Percentiles rank a stretch among this genome's conserved stretches.
phyloP scores from a whole-genome alignment of 140 eudicot genomes.

The Artemisia princeps region DNA sequence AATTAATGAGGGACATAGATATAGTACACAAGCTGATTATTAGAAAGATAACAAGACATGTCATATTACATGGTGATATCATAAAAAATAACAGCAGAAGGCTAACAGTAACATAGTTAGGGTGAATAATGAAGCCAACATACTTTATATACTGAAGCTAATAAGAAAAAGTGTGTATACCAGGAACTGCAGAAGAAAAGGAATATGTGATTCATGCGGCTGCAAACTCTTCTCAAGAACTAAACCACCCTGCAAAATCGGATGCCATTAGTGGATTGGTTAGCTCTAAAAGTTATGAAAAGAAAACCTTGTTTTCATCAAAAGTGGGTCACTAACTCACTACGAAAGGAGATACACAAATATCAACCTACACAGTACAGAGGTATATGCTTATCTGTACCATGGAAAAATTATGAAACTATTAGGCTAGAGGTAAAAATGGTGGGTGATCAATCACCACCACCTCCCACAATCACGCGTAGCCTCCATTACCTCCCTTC shows the following conservation, averaged over 20 bases:
- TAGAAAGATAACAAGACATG: slow-evolving; percentile 5
- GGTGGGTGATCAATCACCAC: too few relatives aligned
- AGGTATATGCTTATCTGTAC: too few relatives aligned
- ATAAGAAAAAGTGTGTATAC: slow-evolving; percentile 34
- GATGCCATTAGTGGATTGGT: slow-evolving; percentile 20
- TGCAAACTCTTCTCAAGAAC: slow-evolving; percentile 68
- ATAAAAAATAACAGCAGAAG: not conserved
- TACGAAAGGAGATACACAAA: not conserved
- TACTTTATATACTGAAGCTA: slow-evolving; percentile 7
- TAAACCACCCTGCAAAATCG: slow-evolving; percentile 57
- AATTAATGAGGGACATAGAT: not conserved
- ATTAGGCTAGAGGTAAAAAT: too few relatives aligned
- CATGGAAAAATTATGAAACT: too few relatives aligned
- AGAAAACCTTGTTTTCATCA: not conserved
- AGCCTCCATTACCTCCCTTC: too few relatives aligned
- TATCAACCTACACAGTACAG: not conserved
- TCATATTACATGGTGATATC: not conserved
- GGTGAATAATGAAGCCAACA: slow-evolving; percentile 16
- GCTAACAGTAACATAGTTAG: slow-evolving; percentile 9
- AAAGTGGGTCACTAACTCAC: not conserved
- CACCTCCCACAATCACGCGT: too few relatives aligned
- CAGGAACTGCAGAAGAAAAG: slow-evolving; percentile 90
- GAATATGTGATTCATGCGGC: slow-evolving; percentile 96
- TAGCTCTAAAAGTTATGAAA: not conserved
- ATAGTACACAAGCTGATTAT: slow-evolving; percentile 9